These are phyloP conservation scores for Eucalyptus pauciflora DNA, from an alignment of 345 rosid genomes.

Conservation along the genomic window DNA sequence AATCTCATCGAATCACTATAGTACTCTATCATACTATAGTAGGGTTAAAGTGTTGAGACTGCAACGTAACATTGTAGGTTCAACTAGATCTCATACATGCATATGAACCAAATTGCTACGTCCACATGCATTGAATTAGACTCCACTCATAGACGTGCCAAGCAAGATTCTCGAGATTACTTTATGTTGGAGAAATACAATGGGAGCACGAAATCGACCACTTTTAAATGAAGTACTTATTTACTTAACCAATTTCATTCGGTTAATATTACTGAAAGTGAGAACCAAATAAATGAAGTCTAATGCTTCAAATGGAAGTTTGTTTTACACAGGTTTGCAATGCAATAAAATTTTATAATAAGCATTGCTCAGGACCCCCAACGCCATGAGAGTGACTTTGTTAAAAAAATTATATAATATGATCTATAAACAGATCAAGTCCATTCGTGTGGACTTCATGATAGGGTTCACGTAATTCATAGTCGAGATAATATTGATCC, in stretches of 20 bases:
- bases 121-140: not conserved
- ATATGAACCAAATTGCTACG: fast-evolving
- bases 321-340: not conserved
- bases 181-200: not conserved
- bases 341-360: not conserved
- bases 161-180: not conserved
- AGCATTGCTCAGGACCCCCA: too few species aligned
- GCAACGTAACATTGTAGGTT: not conserved
- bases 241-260: not conserved
- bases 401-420: not conserved
- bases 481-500: not conserved
- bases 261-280: not conserved
- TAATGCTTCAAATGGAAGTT: not conserved
- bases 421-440: not conserved
- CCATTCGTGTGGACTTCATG: not conserved
- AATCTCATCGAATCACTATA: not conserved
- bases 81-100: not conserved
- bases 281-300: not conserved
- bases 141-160: not conserved
- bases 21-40: not conserved
- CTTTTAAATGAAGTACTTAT: not conserved
- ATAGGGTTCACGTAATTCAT: not conserved
- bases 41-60: not conserved
- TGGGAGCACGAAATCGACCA: not conserved
- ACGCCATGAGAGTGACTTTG: not conserved